Base-by-base conservation (phyloP, 2,329 filamentous ascomycete genomes). In the Fusarium nurragi region DNA sequence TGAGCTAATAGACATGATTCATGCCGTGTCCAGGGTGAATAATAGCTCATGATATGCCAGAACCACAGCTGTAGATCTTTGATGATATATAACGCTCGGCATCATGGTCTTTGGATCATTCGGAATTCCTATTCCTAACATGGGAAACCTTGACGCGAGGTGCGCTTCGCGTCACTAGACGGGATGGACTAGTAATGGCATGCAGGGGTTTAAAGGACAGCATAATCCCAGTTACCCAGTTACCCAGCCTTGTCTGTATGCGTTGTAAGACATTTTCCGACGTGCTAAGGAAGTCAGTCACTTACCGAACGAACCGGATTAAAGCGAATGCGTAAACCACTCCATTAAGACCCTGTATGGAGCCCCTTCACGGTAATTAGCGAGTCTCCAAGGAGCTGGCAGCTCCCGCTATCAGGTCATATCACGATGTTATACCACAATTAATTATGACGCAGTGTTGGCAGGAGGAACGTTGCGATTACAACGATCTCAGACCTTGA, bases 281-380 rank as follows among this genome's bases (percentile, higher is more conserved):
- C 36, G 32, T 54, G 34, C 41, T 58, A 57, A 30, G 39, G 48
- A 54, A 55, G 55, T 54, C 44, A 54, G 47, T 51, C 23, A 54
- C 47, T 26, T 57, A 58, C 51, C 59, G 68, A 54, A 48, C 67
- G 43, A 67, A 62, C 57, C 60, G 63, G 60, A 54, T 45, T 39
- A 28, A 32, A 58, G 39, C 45, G 60, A 38, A 54, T 25, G 6
- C 61, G 32, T 43, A 47, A 54, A 55, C 52, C 47, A 55, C 19
- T 34, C 19, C 39, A 60, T 52, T 25, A 26, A 49, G 43, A 44
- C 67, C 65, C 50, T 67, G 62, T 22, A 55, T 14, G 32, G 30
- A 32, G 54, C 47, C 52, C 60, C 39, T 56, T 50, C 37, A 47
- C 60, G 57, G 68, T 63, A 67, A 70, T 59, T 58, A 58, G 46